Percentiles rank a stretch among this genome's conserved stretches.
Conservation (phyloP, 805 yeast species). For the Saturnispora halmiae region DNA sequence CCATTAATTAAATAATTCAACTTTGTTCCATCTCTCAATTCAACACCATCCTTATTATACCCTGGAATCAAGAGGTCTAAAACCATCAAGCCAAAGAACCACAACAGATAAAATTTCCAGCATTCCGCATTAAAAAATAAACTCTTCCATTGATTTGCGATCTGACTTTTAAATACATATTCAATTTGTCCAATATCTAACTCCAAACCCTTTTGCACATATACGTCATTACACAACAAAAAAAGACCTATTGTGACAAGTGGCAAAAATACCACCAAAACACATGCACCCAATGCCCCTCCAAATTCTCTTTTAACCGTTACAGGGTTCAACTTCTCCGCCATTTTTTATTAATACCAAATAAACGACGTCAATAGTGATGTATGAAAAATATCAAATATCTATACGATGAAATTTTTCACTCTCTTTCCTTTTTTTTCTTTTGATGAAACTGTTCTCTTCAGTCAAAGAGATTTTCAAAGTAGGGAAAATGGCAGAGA, state of each 20-base stretch:
- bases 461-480: background rate
- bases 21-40: conserved; percentile 64
- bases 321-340: conserved; percentile 48
- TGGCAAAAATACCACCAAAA: conserved; percentile 62
- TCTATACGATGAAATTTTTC: background rate
- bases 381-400: background rate
- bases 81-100: conserved; percentile 62
- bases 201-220: conserved; percentile 40
- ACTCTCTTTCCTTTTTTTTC: background rate
- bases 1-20: conserved; percentile 82
- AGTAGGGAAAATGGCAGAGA: background rate
- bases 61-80: conserved; percentile 68
- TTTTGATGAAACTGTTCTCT: background rate
- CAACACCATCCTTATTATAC: conserved; percentile 61
- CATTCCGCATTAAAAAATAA: conserved; percentile 37
- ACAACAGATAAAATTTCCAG: conserved; percentile 57
- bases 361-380: no score
- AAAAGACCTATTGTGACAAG: conserved; percentile 48
- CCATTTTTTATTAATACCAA: background rate
- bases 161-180: conserved; percentile 13
- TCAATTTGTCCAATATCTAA: conserved; percentile 33
- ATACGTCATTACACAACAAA: conserved; percentile 51
- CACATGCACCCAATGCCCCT: conserved; percentile 68
- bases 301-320: conserved; percentile 68
- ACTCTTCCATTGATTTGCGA: conserved; percentile 19